These are phyloP conservation scores for Aureobasidium sp. DNA, from an alignment of 2,329 filamentous ascomycete species.

Conservation along the genomic window DNA sequence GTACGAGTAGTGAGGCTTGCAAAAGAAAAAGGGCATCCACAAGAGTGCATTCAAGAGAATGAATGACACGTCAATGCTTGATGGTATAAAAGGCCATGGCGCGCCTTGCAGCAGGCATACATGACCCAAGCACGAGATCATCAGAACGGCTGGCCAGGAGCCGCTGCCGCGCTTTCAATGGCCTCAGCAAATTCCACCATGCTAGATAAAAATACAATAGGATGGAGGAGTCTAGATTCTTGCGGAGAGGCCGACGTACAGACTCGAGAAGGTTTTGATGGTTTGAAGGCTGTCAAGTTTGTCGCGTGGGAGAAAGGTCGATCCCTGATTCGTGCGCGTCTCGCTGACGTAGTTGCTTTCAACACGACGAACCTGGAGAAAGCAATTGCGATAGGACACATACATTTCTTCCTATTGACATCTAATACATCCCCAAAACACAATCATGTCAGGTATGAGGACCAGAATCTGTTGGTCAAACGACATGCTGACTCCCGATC, in stretches of 20 bases:
- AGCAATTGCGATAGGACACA: constrained; percentile 14
- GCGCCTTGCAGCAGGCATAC: constrained; percentile 16
- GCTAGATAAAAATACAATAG: background rate
- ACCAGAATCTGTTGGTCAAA: background rate
- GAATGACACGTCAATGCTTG: constrained; percentile 9
- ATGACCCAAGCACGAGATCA: constrained; percentile 1
- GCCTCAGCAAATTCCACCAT: background rate
- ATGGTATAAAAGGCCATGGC: constrained; percentile 1
- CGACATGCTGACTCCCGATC: background rate
- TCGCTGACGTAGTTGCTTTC: constrained; percentile 13
- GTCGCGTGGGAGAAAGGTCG: constrained; percentile 13
- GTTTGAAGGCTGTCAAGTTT: background rate
- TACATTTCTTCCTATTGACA: constrained; percentile 9
- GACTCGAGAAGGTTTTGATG: constrained; percentile 13
- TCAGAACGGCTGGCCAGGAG: background rate
- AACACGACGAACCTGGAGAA: constrained; percentile 6
- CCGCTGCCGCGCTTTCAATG: background rate
- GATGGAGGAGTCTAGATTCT: background rate
- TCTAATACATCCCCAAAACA: background rate
- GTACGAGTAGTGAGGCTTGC: constrained; percentile 5
- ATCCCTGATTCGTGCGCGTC: constrained; percentile 14
- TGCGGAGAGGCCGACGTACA: background rate
- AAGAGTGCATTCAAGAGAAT: background rate
- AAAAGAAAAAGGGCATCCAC: background rate
- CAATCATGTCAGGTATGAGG: constrained; percentile 26